These are phyloP conservation scores for Lactarius deliciosus DNA, from an alignment of 768 basidiomycete genomes.

Conservation along the genomic window DNA sequence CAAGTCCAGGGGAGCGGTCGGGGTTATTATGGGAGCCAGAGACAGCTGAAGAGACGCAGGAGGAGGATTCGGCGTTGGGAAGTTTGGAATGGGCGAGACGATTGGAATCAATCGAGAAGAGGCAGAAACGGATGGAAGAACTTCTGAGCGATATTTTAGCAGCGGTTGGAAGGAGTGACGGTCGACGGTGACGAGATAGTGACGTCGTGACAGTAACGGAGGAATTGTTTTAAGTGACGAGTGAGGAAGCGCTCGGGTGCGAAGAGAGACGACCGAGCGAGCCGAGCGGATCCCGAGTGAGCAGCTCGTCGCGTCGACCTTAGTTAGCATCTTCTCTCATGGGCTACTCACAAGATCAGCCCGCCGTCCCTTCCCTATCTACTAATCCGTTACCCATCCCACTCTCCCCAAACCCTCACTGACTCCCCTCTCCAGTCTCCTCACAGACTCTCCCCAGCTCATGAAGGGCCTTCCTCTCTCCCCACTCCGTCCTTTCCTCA, in stretches of 20 bases:
- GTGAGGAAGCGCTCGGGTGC: constrained; percentile 1
- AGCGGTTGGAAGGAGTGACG: constrained; percentile 11
- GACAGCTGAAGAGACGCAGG: constrained; percentile 33
- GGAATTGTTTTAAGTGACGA: background rate
- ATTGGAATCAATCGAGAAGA: constrained; percentile 44
- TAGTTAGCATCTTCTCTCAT: background rate
- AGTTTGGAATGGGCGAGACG: constrained; percentile 38
- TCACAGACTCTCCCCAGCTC: constrained; percentile 12
- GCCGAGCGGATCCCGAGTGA: background rate
- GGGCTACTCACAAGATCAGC: constrained; percentile 28
- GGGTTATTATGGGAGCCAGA: constrained; percentile 17
- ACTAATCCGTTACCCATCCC: constrained; percentile 20
- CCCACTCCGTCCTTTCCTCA: constrained; percentile 18
- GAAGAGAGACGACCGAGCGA: background rate
- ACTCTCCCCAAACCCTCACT: constrained; percentile 11
- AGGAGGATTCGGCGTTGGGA: constrained; percentile 34
- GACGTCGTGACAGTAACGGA: constrained; percentile 5
- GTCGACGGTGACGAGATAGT: background rate
- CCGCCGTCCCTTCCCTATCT: constrained; percentile 13
- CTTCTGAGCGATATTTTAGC: constrained; percentile 36
- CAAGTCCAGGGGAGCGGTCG: constrained; percentile 33
- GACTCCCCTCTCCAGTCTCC: constrained; percentile 25
- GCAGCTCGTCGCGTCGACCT: background rate
- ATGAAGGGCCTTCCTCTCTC: constrained; percentile 20
- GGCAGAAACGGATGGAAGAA: constrained; percentile 50